Percentiles rank a stretch among this genome's conserved stretches.
These are phyloP conservation scores for Polytrichum formosum DNA, from an alignment of 225 moss, liverwort and hornwort species.

Conservation along the genomic window DNA sequence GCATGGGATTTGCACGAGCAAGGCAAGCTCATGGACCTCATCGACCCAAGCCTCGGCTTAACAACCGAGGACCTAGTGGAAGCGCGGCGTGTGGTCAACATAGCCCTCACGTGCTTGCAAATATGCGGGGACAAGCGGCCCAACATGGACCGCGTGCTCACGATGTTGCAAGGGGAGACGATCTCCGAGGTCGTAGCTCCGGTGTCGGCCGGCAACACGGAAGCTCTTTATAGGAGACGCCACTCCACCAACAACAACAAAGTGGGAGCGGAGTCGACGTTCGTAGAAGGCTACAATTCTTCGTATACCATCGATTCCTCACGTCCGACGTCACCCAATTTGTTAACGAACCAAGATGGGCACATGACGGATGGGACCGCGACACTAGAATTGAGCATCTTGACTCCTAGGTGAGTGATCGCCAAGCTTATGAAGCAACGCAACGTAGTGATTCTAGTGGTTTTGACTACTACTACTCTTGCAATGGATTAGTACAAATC, in stretches of 20 bases:
- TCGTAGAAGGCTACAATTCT: no score
- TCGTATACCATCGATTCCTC: no score
- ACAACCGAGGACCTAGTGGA: background rate
- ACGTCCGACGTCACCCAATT: no score
- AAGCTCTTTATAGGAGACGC: background rate
- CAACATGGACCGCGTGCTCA: conserved; percentile 23
- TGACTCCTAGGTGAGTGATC: no score
- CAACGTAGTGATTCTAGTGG: no score
- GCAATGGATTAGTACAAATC: no score
- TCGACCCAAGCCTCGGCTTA: background rate
- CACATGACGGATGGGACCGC: no score
- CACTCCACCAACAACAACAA: background rate
- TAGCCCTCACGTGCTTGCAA: conserved; percentile 17
- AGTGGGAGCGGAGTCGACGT: no score
- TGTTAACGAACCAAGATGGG: no score
- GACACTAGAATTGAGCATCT: no score
- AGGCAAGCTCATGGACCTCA: conserved; percentile 14
- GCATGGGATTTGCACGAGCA: conserved; percentile 16
- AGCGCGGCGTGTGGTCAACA: conserved; percentile 11
- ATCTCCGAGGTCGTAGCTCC: conserved; percentile 15
- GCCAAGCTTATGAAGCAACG: no score
- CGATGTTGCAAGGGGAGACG: conserved; percentile 22
- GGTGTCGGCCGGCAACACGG: background rate
- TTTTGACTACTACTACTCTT: no score
- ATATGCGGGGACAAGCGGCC: conserved; percentile 10